Conservation (phyloP, 2,329 filamentous ascomycete genomes). For the Mollisia scopiformis region DNA sequence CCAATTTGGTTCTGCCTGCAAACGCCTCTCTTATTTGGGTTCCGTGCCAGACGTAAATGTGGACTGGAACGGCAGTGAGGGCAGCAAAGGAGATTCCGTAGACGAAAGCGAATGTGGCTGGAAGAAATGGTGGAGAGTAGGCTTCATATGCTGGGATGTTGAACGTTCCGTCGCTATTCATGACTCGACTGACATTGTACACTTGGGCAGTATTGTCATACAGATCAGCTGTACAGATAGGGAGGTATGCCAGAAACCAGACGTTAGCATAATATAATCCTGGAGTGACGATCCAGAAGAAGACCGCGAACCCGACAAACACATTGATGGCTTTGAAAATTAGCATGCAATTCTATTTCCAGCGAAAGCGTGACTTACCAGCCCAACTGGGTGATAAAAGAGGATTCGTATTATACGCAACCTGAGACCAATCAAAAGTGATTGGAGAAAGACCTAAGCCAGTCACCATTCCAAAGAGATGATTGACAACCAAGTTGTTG, state of each 20-base stretch:
- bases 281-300: constrained; percentile 62
- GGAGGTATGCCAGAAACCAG: constrained; percentile 67
- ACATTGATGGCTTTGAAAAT: constrained; percentile 63
- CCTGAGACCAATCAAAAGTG: constrained; percentile 77
- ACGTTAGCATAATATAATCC: constrained; percentile 65
- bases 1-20: constrained; percentile 42
- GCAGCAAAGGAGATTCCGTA: constrained; percentile 76
- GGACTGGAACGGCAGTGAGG: constrained; percentile 68
- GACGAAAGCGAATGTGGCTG: constrained; percentile 70
- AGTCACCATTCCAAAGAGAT: neutral
- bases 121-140: constrained; percentile 74
- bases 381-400: constrained; percentile 66
- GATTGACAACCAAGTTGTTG: neutral
- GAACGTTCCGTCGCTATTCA: constrained; percentile 64
- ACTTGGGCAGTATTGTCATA: constrained; percentile 64
- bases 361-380: constrained; percentile 31
- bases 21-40: constrained; percentile 58
- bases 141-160: constrained; percentile 66
- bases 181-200: constrained; percentile 63
- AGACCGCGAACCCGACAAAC: constrained; percentile 65
- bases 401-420: constrained; percentile 41
- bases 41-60: constrained; percentile 67
- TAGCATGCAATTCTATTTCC: neutral
- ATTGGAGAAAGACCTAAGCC: constrained; percentile 72
- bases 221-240: constrained; percentile 62